Evolutionary conservation across 257 asterid species (phyloP).

Genomic region (Capsicum rhomboideum): DNA sequence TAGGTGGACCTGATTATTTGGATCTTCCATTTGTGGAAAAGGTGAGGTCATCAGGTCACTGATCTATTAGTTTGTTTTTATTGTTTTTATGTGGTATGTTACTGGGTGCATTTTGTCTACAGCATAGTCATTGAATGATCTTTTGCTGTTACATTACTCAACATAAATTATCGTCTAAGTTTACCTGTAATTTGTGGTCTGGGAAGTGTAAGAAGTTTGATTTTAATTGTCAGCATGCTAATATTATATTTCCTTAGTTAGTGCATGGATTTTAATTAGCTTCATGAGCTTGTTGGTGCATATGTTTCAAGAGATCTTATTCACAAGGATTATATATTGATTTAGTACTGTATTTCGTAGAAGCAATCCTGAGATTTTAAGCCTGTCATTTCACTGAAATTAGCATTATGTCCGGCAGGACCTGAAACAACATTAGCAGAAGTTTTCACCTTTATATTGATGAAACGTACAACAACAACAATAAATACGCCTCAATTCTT

Average conservation of each 20-base stretch:
- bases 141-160: not conserved
- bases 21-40: conserved; percentile 95
- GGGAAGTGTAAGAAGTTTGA: not conserved
- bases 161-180: not conserved
- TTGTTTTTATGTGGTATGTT: not conserved
- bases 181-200: not conserved
- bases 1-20: conserved; percentile 94
- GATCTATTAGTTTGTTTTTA: not conserved
- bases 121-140: not conserved
- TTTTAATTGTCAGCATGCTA: not conserved
- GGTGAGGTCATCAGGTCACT: conserved; percentile 24
- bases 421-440: not conserved
- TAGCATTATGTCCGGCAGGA: not conserved
- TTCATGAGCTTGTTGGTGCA: not conserved
- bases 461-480: not conserved
- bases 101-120: not conserved
- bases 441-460: not conserved
- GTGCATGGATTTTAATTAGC: not conserved
- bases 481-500: not conserved
- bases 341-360: not conserved
- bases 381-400: not conserved
- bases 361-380: not conserved
- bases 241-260: not conserved
- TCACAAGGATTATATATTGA: not conserved
- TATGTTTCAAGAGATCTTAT: not conserved